These are phyloP conservation scores for Yarrowia sp. DNA, from an alignment of 805 yeast genomes.

Conservation along the genomic window DNA sequence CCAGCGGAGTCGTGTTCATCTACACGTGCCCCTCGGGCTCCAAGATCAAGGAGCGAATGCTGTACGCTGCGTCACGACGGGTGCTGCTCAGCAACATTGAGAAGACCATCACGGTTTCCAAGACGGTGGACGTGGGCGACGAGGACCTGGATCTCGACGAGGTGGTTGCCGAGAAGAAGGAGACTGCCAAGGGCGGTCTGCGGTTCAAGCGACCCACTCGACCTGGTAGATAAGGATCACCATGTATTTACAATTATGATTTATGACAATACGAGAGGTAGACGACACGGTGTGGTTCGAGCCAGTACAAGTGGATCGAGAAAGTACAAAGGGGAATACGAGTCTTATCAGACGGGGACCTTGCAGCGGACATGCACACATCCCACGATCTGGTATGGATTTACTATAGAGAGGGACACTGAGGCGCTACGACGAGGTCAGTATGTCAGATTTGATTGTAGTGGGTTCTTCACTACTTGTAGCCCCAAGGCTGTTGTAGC, in stretches of 20 bases:
- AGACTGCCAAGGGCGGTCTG: conserved; percentile 9
- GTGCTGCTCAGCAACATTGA: conserved; percentile 37
- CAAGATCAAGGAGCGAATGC: conserved; percentile 85
- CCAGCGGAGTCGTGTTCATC: conserved; percentile 51
- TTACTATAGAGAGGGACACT: too few relatives aligned
- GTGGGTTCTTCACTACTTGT: too few relatives aligned
- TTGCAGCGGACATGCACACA: too few relatives aligned
- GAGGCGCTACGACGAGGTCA: too few relatives aligned
- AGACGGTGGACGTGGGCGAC: conserved; percentile 11
- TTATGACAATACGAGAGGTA: neutral
- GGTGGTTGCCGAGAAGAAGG: conserved; percentile 4
- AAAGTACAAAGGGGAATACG: too few relatives aligned
- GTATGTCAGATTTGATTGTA: too few relatives aligned
- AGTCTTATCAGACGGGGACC: too few relatives aligned
- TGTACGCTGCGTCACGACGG: conserved; percentile 74
- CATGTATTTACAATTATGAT: neutral
- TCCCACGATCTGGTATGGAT: too few relatives aligned
- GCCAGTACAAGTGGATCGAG: too few relatives aligned
- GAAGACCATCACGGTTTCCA: conserved; percentile 3
- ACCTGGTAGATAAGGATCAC: conserved; percentile 3
- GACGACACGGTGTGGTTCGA: too few relatives aligned
- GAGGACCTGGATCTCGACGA: conserved; percentile 21
- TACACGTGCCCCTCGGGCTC: conserved; percentile 90
- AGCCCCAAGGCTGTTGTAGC: too few relatives aligned
- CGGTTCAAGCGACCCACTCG: conserved; percentile 16